Evolutionary conservation across 1,284 basidiomycete genomes (phyloP), one percentile per base, ranked within the genome.

Genomic region (Trametes versicolor): DNA sequence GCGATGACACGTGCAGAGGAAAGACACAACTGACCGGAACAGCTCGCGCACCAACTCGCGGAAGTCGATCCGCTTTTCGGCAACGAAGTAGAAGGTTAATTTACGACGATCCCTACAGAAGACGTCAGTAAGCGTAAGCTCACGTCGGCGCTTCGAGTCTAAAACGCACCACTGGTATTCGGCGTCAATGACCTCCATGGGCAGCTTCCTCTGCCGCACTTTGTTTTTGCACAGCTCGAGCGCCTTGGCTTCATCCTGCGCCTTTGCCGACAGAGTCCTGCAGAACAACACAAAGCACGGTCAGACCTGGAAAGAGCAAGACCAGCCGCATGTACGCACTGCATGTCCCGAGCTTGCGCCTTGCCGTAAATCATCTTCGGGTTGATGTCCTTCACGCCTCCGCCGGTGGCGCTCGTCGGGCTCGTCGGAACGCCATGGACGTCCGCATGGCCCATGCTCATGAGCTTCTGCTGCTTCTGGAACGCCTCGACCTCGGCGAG

Each of bases 301-400:
- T 66, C 27, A 32, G 49, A 41, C n/a, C 39, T 39, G n/a, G 58
- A 13, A 13, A 34, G 48, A 36, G 34, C n/a, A 21, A 53, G 32
- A 2, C 45, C 57, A 29, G 49, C 32, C 27, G 48, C 19, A 23
- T 58, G 56, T 29, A 84, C 93, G 75, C 72, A 95, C 94, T 94
- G 90, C 57, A 91, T 89, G 80, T 99, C 97, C 70, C 92, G 88
- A 34, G 84, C 83, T 57, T 85, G 85, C n/a, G 96, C 96, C 79
- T 96, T 97, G n/a, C 89, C 91, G 77, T 96, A 97, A 58, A 99
- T 97, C 84, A 93, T 89, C 86, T 99, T 99, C 9, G 97, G 97
- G 77, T 93, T 95, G 65, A 97, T 94, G 78, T 98, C 95, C 82
- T 96, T 96, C 79, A 91, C 89, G 57, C 77, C 68, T n/a, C 74